These are phyloP conservation scores for Hirsutella minnesotensis DNA, from an alignment of 2,329 filamentous ascomycete genomes.

Conservation along the genomic window DNA sequence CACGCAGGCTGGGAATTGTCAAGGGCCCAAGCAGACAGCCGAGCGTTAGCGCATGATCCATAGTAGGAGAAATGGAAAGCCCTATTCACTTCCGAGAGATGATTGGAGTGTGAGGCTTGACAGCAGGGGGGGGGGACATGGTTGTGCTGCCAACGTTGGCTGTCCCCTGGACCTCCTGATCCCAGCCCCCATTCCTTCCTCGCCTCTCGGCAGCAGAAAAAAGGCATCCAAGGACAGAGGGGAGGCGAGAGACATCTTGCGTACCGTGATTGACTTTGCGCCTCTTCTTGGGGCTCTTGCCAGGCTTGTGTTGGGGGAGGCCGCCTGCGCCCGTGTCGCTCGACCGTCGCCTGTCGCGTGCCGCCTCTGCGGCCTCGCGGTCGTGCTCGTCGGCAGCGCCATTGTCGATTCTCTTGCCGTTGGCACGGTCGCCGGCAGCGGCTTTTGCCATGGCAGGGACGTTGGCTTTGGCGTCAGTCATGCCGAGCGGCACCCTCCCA, in stretches of 20 bases:
- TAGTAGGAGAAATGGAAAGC: neutral
- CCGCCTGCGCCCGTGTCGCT: neutral
- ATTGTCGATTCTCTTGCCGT: slow-evolving; percentile 9
- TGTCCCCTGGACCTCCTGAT: neutral
- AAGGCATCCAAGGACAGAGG: neutral
- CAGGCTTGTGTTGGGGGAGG: slow-evolving; percentile 1
- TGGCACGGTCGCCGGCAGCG: slow-evolving; percentile 13
- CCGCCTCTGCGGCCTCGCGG: slow-evolving; percentile 14
- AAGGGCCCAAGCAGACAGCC: neutral
- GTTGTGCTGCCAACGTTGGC: slow-evolving; percentile 1
- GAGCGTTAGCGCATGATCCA: slow-evolving; percentile 2
- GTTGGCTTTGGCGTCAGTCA: slow-evolving; percentile 21
- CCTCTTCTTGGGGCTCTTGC: slow-evolving; percentile 65
- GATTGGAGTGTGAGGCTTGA: slow-evolving; percentile 6
- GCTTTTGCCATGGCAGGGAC: slow-evolving; percentile 17
- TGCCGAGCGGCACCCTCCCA: slow-evolving; percentile 15
- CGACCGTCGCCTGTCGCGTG: neutral
- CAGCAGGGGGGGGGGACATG: neutral
- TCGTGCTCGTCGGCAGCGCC: slow-evolving; percentile 18
- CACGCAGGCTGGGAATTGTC: slow-evolving; percentile 52
- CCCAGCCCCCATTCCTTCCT: neutral
- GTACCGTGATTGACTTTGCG: slow-evolving; percentile 85
- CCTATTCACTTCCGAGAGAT: slow-evolving; percentile 2
- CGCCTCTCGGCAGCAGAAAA: neutral
- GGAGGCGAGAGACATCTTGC: slow-evolving; percentile 15